phyloP scores from a whole-genome alignment of 345 rosid genomes.

The Rhodamnia argentea region DNA sequence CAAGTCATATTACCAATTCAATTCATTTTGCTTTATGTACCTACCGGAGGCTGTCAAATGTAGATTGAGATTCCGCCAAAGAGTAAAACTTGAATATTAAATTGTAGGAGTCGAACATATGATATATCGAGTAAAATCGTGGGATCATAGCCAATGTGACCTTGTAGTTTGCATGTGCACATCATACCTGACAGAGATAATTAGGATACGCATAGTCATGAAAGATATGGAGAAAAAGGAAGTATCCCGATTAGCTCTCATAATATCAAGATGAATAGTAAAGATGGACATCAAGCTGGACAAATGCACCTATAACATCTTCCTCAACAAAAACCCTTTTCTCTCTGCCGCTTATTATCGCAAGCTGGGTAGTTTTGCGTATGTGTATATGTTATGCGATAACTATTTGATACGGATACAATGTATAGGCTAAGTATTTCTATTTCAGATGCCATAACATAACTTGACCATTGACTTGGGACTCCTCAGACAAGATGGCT shows the following conservation, averaged over 20 bases:
- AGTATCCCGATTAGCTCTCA: not conserved
- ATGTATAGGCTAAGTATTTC: not conserved
- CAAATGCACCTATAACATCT: not conserved
- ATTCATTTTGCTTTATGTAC: not conserved
- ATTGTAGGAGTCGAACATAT: not conserved
- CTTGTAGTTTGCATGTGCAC: not conserved
- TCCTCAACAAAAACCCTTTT: not conserved
- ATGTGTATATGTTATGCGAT: too few relatives aligned
- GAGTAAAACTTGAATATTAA: not conserved
- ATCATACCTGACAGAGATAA: not conserved
- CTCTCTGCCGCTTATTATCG: not conserved
- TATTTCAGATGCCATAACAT: not conserved
- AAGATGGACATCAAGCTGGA: not conserved
- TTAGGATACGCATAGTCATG: not conserved
- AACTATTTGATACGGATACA: not conserved
- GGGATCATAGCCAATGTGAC: not conserved
- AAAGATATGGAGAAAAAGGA: not conserved
- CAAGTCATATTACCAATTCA: not conserved
- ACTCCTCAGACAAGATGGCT: not conserved
- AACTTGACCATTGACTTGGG: not conserved
- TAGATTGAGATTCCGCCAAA: not conserved
- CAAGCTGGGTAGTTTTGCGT: not conserved
- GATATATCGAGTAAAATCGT: not conserved
- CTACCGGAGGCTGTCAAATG: not conserved
- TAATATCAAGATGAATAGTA: not conserved